A percentile compares a stretch with the other conserved stretches of the same genome.
Conservation (phyloP, 176 grass and related monocot species). For the Zoysia pacifica region DNA sequence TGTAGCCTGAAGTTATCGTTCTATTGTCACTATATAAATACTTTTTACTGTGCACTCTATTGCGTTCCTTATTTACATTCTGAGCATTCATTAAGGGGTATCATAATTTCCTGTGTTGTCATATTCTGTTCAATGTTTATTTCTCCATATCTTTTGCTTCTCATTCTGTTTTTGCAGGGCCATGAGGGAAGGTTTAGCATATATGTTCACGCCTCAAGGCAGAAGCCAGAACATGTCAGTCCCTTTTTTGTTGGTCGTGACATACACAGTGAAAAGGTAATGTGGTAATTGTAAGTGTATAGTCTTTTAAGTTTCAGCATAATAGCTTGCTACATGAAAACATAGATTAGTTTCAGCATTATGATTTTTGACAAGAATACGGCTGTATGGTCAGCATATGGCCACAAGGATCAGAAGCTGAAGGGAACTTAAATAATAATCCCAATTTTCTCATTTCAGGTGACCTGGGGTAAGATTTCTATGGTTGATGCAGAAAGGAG, state of each 20-base stretch:
- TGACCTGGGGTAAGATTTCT: constrained; percentile 91
- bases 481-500: constrained; percentile 99
- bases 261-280: constrained; percentile 87
- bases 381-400: background rate
- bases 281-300: background rate
- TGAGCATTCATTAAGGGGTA: constrained; percentile 6
- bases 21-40: background rate
- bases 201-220: constrained; percentile 86
- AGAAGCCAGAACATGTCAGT: constrained; percentile 79
- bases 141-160: background rate
- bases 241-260: constrained; percentile 79
- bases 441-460: constrained; percentile 42
- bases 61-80: background rate
- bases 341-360: constrained; percentile 25
- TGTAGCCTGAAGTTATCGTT: background rate
- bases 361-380: background rate
- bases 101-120: background rate
- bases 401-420: background rate
- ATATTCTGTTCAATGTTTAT: constrained; percentile 15
- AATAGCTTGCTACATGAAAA: background rate
- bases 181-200: constrained; percentile 85
- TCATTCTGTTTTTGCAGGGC: constrained; percentile 53
- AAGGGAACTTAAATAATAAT: constrained; percentile 10
- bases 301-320: background rate
- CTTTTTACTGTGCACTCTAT: background rate